Evolutionary conservation across 352 stramenopile species (phyloP), one percentile per base, ranked within the genome.

Genomic region (Phytophthora nicotianae): DNA sequence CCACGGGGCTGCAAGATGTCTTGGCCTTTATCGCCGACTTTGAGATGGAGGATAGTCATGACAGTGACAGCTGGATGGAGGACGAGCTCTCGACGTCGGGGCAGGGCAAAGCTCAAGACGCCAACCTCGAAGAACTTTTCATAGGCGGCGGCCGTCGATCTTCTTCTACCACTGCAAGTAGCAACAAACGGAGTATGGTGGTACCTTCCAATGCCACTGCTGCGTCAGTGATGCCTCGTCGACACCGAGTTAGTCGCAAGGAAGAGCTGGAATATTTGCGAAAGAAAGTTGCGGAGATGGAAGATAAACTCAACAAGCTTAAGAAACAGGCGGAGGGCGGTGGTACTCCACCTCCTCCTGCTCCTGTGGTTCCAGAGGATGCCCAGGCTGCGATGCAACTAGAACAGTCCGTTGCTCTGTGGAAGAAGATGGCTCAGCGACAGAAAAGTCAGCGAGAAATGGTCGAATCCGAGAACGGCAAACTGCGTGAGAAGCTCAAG

Each of bases 401-500:
- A 1, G 32, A 79, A 45, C 59, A 70, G n/a, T 73, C 65, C 0
- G 41, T 65, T 26, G 59, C 65, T 5, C 53, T 83, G 27, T 85
- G 78, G 78, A 70, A 77, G 45, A 69, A 73, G 11, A 69, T 87
- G 47, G 78, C 78, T 1, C 61, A 75, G 37, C 58, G 72, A 26
- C 63, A 80, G 43, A 72, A 75, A 20, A 59, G 53, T 23, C 71
- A 74, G 40, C 62, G 62, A 10, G 35, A 67, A 5, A 9, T 62
- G 11, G 61, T 74, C 0, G 72, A 84, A 50, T 63, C 53, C 1
- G 75, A 84, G 52, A 83, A 87, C 41, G 50, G 59, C 9, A 71
- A 72, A 16, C 67, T 87, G 11, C 69, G 70, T n/a, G 50, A 70
- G 19, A 77, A 81, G 45, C 68, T 85, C 7, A 79, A 83, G 49